A percentile compares a stretch with the other conserved stretches of the same genome.
phyloP scores from a whole-genome alignment of 345 rosid species.

The Gossypium mustelinum region DNA sequence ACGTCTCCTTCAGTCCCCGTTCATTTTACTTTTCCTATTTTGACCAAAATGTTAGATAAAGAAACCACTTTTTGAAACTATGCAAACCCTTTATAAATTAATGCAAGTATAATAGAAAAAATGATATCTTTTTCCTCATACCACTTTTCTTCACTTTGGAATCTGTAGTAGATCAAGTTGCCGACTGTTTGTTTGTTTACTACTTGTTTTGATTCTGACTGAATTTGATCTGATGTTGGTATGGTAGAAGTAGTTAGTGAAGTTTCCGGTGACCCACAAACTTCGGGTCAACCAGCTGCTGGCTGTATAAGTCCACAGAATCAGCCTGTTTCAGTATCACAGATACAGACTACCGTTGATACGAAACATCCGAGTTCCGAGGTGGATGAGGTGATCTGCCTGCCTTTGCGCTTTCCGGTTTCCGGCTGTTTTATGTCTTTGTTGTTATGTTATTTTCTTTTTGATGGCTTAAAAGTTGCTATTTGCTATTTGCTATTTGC shows the following conservation, averaged over 20 bases:
- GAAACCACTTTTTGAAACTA: neutral
- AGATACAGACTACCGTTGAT: neutral
- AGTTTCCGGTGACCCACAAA: neutral
- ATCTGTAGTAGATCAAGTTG: neutral
- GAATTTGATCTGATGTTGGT: neutral
- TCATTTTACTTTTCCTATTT: neutral
- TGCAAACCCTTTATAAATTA: neutral
- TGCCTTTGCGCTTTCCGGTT: neutral
- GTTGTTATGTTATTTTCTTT: neutral
- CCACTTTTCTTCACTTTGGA: neutral
- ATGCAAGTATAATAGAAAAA: neutral
- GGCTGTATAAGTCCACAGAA: neutral
- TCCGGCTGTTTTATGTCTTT: neutral
- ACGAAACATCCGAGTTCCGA: neutral
- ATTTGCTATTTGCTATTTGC: neutral
- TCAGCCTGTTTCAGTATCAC: slow-evolving; percentile 1
- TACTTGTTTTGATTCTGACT: neutral
- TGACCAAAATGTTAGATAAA: neutral
- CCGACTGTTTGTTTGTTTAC: neutral
- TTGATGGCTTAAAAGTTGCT: neutral
- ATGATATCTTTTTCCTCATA: neutral
- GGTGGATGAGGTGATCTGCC: neutral
- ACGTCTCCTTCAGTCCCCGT: neutral
- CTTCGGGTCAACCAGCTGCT: neutral
- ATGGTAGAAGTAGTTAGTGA: neutral